phyloP scores from a whole-genome alignment of 163 green algal genomes.

The Chlamydomonas reinhardtii region DNA sequence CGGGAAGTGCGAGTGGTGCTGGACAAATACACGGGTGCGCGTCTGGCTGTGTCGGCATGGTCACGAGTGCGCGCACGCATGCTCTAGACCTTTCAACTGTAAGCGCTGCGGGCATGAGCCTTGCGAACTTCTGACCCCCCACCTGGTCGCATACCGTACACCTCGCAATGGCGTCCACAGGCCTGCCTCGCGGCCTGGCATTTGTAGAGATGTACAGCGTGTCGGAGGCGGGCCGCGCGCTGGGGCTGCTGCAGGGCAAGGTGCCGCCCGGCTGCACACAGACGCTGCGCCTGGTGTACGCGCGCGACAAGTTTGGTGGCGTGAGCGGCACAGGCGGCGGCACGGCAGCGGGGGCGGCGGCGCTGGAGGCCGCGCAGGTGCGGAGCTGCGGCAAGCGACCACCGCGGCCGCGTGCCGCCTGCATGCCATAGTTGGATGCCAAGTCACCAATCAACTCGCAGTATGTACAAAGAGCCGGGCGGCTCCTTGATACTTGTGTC shows the following conservation, averaged over 20 bases:
- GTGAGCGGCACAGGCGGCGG: not conserved
- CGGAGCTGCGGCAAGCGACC: not conserved
- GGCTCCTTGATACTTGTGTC: too few relatives aligned
- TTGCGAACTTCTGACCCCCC: too few relatives aligned
- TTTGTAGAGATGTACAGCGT: slow-evolving; percentile 67
- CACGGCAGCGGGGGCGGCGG: slow-evolving; percentile 22
- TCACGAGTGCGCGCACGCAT: too few relatives aligned
- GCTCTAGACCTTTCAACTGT: too few relatives aligned
- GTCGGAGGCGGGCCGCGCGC: slow-evolving; percentile 52
- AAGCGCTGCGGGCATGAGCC: too few relatives aligned
- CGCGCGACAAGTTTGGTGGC: slow-evolving; percentile 30
- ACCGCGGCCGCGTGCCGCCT: too few relatives aligned
- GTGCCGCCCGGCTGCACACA: not conserved
- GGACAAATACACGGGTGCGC: slow-evolving; percentile 68
- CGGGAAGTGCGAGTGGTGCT: slow-evolving; percentile 68
- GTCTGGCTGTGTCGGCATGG: too few relatives aligned
- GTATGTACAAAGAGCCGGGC: too few relatives aligned
- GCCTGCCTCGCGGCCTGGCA: slow-evolving; percentile 62
- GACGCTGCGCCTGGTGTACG: slow-evolving; percentile 45
- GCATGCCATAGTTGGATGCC: too few relatives aligned
- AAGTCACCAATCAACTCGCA: too few relatives aligned
- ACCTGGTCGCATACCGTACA: too few relatives aligned
- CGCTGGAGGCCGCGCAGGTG: slow-evolving; percentile 40
- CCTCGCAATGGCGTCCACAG: not conserved
- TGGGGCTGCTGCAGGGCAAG: slow-evolving; percentile 54